These are phyloP conservation scores for Stereum hirsutum DNA, from an alignment of 1,284 basidiomycete species.

Conservation along the genomic window DNA sequence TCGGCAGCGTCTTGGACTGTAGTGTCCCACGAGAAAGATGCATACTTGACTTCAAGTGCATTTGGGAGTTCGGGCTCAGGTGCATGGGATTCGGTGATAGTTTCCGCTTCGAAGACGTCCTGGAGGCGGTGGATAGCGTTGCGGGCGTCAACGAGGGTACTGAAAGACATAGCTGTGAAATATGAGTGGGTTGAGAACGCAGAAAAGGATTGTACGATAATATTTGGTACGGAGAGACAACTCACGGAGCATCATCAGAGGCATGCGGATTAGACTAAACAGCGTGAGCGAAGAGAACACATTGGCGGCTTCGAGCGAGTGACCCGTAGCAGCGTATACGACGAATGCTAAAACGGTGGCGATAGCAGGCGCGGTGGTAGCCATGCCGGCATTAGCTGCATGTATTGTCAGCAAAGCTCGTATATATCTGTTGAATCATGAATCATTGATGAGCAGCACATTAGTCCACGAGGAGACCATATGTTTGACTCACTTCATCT, in stretches of 20 bases:
- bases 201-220: not conserved
- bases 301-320: conserved; percentile 56
- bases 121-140: conserved; percentile 67
- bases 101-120: conserved; percentile 73
- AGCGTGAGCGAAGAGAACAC: conserved; percentile 81
- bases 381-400: conserved; percentile 58
- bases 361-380: conserved; percentile 68
- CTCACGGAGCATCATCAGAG: conserved; percentile 70
- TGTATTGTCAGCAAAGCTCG: conserved; percentile 69
- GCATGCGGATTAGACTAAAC: conserved; percentile 70
- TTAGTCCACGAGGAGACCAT: not conserved
- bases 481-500: conserved; percentile 45
- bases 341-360: conserved; percentile 84
- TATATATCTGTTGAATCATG: conserved; percentile 41
- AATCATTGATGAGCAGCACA: not conserved
- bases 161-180: conserved; percentile 58
- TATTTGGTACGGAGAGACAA: not conserved
- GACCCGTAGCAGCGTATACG: conserved; percentile 66
- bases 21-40: conserved; percentile 81
- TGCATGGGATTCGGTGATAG: conserved; percentile 44
- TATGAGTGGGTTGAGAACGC: not conserved
- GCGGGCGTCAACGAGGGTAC: conserved; percentile 69
- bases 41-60: conserved; percentile 59
- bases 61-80: conserved; percentile 41
- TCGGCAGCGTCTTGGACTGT: conserved; percentile 31